These are phyloP conservation scores for Pseudotsuga menziesii DNA, from an alignment of 75 land plant species.

Conservation along the genomic window DNA sequence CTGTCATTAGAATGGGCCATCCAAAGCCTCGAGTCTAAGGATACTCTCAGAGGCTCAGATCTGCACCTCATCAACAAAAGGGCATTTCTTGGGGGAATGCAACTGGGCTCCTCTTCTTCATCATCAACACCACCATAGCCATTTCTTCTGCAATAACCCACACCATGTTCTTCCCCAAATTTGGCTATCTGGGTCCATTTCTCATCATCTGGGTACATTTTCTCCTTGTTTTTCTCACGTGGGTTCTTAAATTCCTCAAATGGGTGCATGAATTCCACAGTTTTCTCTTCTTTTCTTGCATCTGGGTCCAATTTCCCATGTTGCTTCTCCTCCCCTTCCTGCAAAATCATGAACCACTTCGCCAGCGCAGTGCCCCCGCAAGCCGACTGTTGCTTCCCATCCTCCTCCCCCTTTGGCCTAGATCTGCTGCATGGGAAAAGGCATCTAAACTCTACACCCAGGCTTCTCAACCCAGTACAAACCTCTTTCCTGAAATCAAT, in stretches of 20 bases:
- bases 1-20: neutral
- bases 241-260: neutral
- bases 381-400: neutral
- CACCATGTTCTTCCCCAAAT: neutral
- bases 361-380: conserved; percentile 28
- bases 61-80: conserved; percentile 67
- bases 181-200: neutral
- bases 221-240: conserved; percentile 9
- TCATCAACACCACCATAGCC: neutral
- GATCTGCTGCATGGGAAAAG: conserved; percentile 37
- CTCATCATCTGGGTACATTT: neutral
- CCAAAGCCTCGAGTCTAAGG: conserved; percentile 23
- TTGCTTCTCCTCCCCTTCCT: conserved; percentile 39
- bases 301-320: conserved; percentile 4
- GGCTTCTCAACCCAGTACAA: conserved; percentile 43
- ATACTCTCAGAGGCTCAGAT: conserved; percentile 60
- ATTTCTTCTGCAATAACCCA: neutral
- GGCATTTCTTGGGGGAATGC: conserved; percentile 55
- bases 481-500: conserved; percentile 12
- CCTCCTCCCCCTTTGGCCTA: conserved; percentile 2
- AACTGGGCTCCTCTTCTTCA: conserved; percentile 6
- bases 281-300: conserved; percentile 25
- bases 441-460: conserved; percentile 60
- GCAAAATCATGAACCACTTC: conserved; percentile 47
- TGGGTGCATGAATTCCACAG: neutral